Evolutionary conservation across 2,329 filamentous ascomycete species (phyloP).

Genomic region (Nemania bipapillata): DNA sequence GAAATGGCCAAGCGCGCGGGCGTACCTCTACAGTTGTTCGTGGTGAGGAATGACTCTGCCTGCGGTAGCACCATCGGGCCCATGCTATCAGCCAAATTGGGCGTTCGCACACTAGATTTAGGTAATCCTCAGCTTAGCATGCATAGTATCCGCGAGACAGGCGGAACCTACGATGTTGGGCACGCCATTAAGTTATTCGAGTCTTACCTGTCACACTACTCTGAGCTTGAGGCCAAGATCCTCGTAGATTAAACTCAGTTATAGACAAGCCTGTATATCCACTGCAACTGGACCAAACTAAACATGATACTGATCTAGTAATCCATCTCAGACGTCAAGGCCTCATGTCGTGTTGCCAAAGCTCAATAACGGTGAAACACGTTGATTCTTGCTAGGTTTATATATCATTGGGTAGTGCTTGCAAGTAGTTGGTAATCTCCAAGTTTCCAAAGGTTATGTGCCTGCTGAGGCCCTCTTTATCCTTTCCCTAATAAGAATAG

Average conservation of each 20-base stretch:
- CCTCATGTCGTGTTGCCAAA: not conserved
- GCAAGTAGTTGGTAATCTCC: not conserved
- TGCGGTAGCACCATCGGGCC: conserved; percentile 98
- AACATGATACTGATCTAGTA: not conserved
- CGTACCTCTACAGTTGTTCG: conserved; percentile 93
- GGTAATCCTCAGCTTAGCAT: conserved; percentile 95
- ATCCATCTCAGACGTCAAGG: not conserved
- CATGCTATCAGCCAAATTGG: conserved; percentile 89
- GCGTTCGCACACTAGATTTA: conserved; percentile 87
- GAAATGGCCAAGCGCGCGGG: conserved; percentile 79
- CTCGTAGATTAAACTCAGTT: conserved; percentile 73
- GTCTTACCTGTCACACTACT: conserved; percentile 86
- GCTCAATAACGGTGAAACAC: not conserved
- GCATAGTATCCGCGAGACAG: conserved; percentile 96
- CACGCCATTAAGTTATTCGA: conserved; percentile 87
- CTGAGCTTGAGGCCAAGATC: conserved; percentile 83
- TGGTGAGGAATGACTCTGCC: conserved; percentile 92
- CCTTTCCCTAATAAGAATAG: too few species aligned
- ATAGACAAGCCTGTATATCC: not conserved
- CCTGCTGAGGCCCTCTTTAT: not conserved
- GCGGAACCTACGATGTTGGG: conserved; percentile 86
- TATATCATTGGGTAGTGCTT: not conserved
- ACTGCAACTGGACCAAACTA: not conserved
- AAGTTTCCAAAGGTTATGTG: not conserved
- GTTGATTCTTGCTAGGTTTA: not conserved